Evolutionary conservation across 2,329 filamentous ascomycete genomes (phyloP).

Genomic region (Eurotiales sp.): DNA sequence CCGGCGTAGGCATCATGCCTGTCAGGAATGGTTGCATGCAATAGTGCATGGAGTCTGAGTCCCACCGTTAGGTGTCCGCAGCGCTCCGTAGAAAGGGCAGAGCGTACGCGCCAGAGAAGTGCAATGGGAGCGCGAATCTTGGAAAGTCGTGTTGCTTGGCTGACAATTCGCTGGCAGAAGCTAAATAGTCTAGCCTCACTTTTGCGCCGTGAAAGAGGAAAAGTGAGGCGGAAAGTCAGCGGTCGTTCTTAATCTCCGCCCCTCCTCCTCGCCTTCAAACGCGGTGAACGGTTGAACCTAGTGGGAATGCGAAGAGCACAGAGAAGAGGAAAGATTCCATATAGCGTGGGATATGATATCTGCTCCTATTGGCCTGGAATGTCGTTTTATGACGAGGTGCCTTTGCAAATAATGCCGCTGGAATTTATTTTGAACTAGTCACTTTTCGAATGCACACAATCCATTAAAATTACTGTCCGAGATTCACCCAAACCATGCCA

Average conservation of each 20-base stretch:
- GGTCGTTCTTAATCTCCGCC: conserved; percentile 12
- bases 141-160: not conserved
- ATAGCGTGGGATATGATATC: not conserved
- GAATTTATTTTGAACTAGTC: not conserved
- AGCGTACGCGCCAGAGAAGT: not conserved
- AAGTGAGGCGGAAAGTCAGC: conserved; percentile 15
- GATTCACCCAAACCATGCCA: not conserved
- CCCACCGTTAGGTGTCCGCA: conserved; percentile 2
- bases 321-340: not conserved
- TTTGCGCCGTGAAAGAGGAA: conserved; percentile 11
- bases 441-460: not conserved
- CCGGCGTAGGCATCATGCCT: not conserved
- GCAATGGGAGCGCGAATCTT: not conserved
- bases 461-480: not conserved
- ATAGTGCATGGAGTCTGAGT: conserved; percentile 9
- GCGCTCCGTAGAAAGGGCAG: not conserved
- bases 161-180: conserved; percentile 5
- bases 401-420: not conserved
- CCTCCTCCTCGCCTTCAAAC: conserved; percentile 6
- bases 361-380: conserved; percentile 6
- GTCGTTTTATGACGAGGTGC: not conserved
- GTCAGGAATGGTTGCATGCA: conserved; percentile 1
- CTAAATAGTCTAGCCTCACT: conserved; percentile 15
- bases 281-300: conserved; percentile 4
- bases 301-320: conserved; percentile 3